These are phyloP conservation scores for Apiotrichum akiyoshidainum DNA, from an alignment of 1,284 basidiomycete genomes.

Conservation along the genomic window DNA sequence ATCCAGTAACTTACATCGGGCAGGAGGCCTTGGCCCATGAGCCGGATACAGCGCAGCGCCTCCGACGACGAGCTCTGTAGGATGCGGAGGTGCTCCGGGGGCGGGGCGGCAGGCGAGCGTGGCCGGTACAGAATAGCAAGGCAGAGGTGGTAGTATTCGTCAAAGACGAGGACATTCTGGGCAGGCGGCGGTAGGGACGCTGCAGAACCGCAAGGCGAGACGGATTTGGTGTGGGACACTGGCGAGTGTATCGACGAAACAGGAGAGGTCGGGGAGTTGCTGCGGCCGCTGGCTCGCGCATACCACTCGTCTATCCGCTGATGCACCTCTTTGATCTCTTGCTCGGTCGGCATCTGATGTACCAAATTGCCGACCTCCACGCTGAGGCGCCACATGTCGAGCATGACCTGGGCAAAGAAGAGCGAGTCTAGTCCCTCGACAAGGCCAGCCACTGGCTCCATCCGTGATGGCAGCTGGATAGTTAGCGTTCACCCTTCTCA, in stretches of 20 bases:
- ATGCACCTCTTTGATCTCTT: conserved; percentile 1
- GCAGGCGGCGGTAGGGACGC: neutral
- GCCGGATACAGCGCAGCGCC: neutral
- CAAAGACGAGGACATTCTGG: neutral
- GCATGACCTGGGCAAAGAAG: too few relatives aligned
- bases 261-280: too few relatives aligned
- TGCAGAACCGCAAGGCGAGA: too few relatives aligned
- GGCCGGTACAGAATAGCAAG: conserved; percentile 11
- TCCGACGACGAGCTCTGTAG: conserved; percentile 6
- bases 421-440: too few relatives aligned
- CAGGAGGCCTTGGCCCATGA: neutral
- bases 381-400: too few relatives aligned
- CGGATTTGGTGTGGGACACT: too few relatives aligned
- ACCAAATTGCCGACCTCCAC: neutral
- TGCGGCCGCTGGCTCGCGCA: neutral
- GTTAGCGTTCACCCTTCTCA: too few relatives aligned
- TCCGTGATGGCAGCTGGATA: too few relatives aligned
- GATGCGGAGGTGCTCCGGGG: neutral
- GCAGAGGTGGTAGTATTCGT: conserved; percentile 12
- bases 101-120: neutral
- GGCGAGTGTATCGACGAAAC: too few relatives aligned
- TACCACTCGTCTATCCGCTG: conserved; percentile 11
- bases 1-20: conserved; percentile 1
- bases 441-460: too few relatives aligned
- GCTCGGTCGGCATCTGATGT: neutral